Evolutionary conservation across 2,329 filamentous ascomycete species (phyloP), one percentile per base, ranked within the genome.

Genomic region (Aureobasidium musti): DNA sequence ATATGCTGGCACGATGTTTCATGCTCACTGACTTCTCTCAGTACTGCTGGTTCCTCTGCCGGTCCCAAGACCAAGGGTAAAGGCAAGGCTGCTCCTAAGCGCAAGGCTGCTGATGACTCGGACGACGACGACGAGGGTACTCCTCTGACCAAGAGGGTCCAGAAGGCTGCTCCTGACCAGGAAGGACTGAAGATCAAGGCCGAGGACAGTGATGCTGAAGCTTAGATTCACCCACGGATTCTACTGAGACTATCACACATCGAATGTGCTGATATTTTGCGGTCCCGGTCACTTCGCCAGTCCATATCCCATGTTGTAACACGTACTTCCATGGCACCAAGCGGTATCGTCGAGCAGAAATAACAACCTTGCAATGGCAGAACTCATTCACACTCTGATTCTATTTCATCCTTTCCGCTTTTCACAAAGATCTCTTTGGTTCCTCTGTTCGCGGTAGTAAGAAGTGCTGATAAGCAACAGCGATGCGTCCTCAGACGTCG

Each of bases 121-220:
- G 49, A 53, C 26, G 49, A 63, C 3, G 59, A 63, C 17, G 59
- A 64, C n/a, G 60, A 63, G 35, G 47, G 49, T 10, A 64, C 47
- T 26, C 61, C 61, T 19, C 49, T 64, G 26, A 41, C 49, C 26
- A 53, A 64, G 7, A 80, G 79, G 69, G 75, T 76, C 13, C 69
- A 77, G 57, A 76, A 73, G 67, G 78, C 71, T 10, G 70, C 73
- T 35, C 23, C 28, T 17, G 28, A 21, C 11, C 19, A 61, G 28
- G 57, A 61, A 13, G 28, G 49, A 41, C n/a, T 28, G 30, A n/a
- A 63, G 45, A 30, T 52, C 45, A 61, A 61, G 30, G 5, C 41
- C 17, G 57, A 61, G 33, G 47, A 13, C 45, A 30, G 35, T 50
- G 59, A 63, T 28, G 45, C 37, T 14, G 45, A 63, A 39, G 41